Base-by-base conservation (phyloP, 2,329 filamentous ascomycete genomes). In the Pseudocercospora ulei region DNA sequence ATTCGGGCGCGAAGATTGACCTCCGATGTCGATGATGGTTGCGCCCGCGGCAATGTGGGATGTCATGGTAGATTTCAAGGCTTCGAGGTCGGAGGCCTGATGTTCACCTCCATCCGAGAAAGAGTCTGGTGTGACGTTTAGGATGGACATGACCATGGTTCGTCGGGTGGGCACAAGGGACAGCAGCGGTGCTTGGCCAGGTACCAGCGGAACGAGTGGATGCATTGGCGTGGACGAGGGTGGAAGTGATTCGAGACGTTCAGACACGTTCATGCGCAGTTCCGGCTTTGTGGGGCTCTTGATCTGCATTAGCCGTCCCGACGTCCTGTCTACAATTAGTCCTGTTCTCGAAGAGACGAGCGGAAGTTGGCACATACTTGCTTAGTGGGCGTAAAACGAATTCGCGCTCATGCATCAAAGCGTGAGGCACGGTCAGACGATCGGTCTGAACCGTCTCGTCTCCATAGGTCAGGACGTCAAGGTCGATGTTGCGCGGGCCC, bases 101-200 rank as follows among this genome's bases (percentile, higher is more conserved):
- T 86, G 73, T 5, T 68, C 56, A 5, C 86, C 86, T 37, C 86
- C 88, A 57, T 96, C 87, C 1, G 88, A 96, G 66, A 98, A 98
- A 6, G 88, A 96, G 64, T 98, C 88, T 0, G 88, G 88, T 0
- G 90, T 96, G 36, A 93, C 66, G 62, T 98, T 98, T 29, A 96
- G 69, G 48, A 98, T 93, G 38, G 82, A 83, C 90, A 98, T 98
- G 50, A 95, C 65, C 29, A 76, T 75, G 0, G 88, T 95, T 37
- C 66, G 69, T 31, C 78, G 73, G 29, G 55, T 57, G 0, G 65
- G 60, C 43, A 70, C 67, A 4, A 70, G 63, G 11, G 82, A 70
- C 35, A 74, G 73, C 24, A 90, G 63, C 1, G 75, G 66, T 7
- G 69, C 61, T 23, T 71, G 53, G 4, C 57, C 31, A 5, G 67